A percentile compares a stretch with the other conserved stretches of the same genome.
These are phyloP conservation scores for Gillenia trifoliata DNA, from an alignment of 306 rosid genomes.

Conservation along the genomic window DNA sequence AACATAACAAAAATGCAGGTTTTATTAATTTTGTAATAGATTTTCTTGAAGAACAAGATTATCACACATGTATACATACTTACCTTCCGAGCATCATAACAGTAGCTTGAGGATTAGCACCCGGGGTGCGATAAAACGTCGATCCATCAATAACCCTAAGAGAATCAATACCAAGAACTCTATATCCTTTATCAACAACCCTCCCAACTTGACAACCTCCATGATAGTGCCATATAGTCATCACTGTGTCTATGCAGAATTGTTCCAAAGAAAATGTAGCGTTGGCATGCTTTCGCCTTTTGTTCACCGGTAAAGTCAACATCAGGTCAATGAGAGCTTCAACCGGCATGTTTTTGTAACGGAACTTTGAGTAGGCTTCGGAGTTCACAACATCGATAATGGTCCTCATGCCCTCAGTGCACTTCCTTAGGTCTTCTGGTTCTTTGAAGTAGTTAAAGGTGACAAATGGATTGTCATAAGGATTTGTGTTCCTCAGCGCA, in stretches of 20 bases:
- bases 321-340: conserved; percentile 36
- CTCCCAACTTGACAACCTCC: conserved; percentile 67
- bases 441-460: conserved; percentile 77
- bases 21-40: neutral
- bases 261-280: conserved; percentile 52
- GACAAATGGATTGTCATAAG: conserved; percentile 56
- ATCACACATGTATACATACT: neutral
- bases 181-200: conserved; percentile 57
- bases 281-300: conserved; percentile 45
- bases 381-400: conserved; percentile 55
- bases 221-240: conserved; percentile 81
- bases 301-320: conserved; percentile 42
- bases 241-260: conserved; percentile 65
- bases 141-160: conserved; percentile 77
- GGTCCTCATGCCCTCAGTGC: conserved; percentile 65
- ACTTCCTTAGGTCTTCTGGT: conserved; percentile 51
- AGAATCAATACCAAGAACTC: conserved; percentile 56
- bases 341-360: conserved; percentile 26
- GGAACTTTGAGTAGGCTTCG: conserved; percentile 49
- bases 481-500: conserved; percentile 45
- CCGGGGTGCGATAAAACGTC: conserved; percentile 56
- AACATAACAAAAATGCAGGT: neutral
- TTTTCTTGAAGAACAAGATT: neutral
- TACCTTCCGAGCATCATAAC: conserved; percentile 89
- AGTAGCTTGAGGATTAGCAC: conserved; percentile 81